Evolutionary conservation across 2,329 filamentous ascomycete genomes (phyloP), one percentile per base, ranked within the genome.

Genomic region (Claviceps quebecensis): DNA sequence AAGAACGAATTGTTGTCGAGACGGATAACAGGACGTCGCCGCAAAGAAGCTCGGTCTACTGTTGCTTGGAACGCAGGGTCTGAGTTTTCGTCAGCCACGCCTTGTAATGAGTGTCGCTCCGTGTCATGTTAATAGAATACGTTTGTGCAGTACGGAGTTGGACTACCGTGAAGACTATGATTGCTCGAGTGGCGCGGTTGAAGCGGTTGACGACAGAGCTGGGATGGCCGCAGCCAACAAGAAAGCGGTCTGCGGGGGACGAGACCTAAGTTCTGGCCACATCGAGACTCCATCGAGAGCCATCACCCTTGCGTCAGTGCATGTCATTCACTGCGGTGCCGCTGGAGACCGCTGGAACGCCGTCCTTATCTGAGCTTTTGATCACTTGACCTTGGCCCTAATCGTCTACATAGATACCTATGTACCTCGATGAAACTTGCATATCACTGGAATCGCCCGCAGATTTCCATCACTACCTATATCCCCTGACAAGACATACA

Each of bases 261-360:
- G 26, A 29, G 40, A 45, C 13, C 5, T 17, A 14, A 17, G 19
- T 26, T 46, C 43, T 40, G 26, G 40, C 37, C 39, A 48, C n/a
- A n/a, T n/a, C n/a, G n/a, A n/a, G n/a, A n/a, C n/a, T n/a, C n/a
- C 43, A 34, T 41, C 19, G 9, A 7, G n/a, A 11, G 47, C 14
- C 46, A 49, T 47, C 37, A 48, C 53, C 44, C 57, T 58, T 54
- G 55, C 52, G 56, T 55, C 54, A 53, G 52, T 44, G 26, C 26
- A 48, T 48, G 50, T 48, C 45, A 38, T 44, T 47, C 23, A 9
- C 19, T 23, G 41, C 2, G 19, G 19, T 19, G 14, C 13, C 37
- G 26, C 26, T 29, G 7, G 26, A 29, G 26, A 29, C 26, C 26
- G 26, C 26, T 29, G 26, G 26, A 29, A 29, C 26, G 26, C 26